A percentile compares a stretch with the other conserved stretches of the same genome.
phyloP scores from a whole-genome alignment of 2,329 filamentous ascomycete species.

The Colletotrichum tropicicola region DNA sequence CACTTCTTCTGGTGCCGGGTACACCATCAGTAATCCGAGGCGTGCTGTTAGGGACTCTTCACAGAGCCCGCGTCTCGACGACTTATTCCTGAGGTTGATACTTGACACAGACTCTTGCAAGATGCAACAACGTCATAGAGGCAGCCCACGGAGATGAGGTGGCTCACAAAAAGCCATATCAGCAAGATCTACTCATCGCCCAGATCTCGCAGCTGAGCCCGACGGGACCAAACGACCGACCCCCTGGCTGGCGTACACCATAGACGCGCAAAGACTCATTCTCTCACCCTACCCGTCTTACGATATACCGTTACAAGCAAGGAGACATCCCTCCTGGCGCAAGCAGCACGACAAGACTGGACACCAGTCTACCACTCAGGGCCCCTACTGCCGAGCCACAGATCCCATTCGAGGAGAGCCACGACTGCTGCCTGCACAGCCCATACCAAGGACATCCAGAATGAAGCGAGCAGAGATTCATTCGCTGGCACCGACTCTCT shows the following conservation, averaged over 20 bases:
- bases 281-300: not conserved
- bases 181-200: not conserved
- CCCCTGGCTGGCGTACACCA: not conserved
- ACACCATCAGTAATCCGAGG: not conserved
- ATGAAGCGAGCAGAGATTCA: not conserved
- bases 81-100: not conserved
- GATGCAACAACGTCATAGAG: not conserved
- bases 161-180: not conserved
- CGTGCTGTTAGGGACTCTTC: not conserved
- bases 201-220: not conserved
- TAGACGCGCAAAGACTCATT: not conserved
- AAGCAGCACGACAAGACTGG: not conserved
- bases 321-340: not conserved
- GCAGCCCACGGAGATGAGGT: not conserved
- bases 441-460: not conserved
- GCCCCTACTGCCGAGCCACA: not conserved
- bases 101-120: no score
- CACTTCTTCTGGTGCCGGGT: not conserved
- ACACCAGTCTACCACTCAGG: not conserved
- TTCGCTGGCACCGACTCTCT: not conserved
- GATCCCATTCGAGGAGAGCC: not conserved
- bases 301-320: not conserved
- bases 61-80: not conserved
- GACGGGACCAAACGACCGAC: no score
- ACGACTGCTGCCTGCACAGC: not conserved